Base-by-base conservation (phyloP, 257 asterid genomes). In the Paraleonurus japonicus region DNA sequence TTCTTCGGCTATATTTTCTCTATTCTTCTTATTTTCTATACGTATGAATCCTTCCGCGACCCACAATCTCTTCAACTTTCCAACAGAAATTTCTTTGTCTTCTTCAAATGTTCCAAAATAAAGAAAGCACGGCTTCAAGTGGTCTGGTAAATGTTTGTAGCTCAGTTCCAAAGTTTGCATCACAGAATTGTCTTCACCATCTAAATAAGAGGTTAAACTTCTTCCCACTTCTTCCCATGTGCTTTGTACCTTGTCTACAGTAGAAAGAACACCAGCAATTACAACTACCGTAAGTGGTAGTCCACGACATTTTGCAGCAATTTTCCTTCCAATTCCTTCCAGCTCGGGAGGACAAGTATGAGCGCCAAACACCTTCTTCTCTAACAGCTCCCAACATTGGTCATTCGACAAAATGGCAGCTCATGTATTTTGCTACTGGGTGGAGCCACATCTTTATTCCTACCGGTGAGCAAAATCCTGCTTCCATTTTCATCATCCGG, bases 241-340 rank as follows among this genome's bases (percentile, higher is more conserved):
- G 15, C 59, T 69, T 61, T 65, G 67, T 7, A 47, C 69, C 55
- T 41, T 57, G 20, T 26, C 37, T 75, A 20, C 37, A 2, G 4
- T 61, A 11, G 61, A 62, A 39, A 84, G 83, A 39, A 79, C 61
- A 9, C 81, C 84, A 54, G 85, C 86, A n/a, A 77, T 47, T 7
- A 82, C 74, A 72, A 81, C 80, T 8, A 84, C 75, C 1, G 78
- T 66, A 17, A 84, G 78, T 16, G 88, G 86, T n/a, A 81, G 26
- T 5, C 88, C 88, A 0, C 19, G 7, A 11, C 86, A 84, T 4
- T 53, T 63, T 22, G 1, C 7, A 11, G 81, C 83, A 3, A 81
- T 81, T 47, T 19, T 1, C 75, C 54, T 20, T 7, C 83, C 83
- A 3, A 51, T 7, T 5, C 1, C 48, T 32, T 22, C 2, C 74